Percentiles rank a stretch among this genome's conserved stretches.
These are phyloP conservation scores for Raffaelea albimanens DNA, from an alignment of 2,329 filamentous ascomycete genomes.

Conservation along the genomic window DNA sequence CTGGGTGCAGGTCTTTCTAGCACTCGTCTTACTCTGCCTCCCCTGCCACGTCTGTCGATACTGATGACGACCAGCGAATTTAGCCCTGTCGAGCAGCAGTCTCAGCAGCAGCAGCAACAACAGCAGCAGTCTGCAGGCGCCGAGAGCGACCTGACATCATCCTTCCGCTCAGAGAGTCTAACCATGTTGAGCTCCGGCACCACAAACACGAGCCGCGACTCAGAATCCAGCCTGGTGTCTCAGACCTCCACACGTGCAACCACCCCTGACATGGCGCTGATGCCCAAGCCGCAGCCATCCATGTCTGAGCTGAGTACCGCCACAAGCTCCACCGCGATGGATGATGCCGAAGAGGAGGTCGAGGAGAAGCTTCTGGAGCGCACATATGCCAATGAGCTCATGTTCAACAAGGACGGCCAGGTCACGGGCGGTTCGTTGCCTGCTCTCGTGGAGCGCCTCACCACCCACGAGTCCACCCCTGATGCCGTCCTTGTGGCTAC, in stretches of 20 bases:
- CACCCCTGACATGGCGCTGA: slow-evolving; percentile 60
- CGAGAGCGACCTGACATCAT: slow-evolving; percentile 40
- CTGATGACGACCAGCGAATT: slow-evolving; percentile 38
- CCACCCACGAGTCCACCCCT: slow-evolving; percentile 84
- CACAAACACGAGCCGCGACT: slow-evolving; percentile 72
- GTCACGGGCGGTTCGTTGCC: slow-evolving; percentile 87
- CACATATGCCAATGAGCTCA: slow-evolving; percentile 82
- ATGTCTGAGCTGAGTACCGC: slow-evolving; percentile 59
- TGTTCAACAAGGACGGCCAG: slow-evolving; percentile 89
- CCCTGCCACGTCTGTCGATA: slow-evolving; percentile 49
- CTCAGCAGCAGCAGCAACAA: too few relatives aligned
- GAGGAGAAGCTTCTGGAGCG: slow-evolving; percentile 83
- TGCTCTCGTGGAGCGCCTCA: slow-evolving; percentile 88
- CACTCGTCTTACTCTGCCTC: slow-evolving; percentile 41
- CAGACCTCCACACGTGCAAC: slow-evolving; percentile 80
- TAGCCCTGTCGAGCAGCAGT: slow-evolving; percentile 31
- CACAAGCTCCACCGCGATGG: slow-evolving; percentile 56
- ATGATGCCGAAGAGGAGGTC: slow-evolving; percentile 61
- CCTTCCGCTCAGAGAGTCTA: slow-evolving; percentile 57
- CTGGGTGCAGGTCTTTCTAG: too few relatives aligned
- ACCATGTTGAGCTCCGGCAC: slow-evolving; percentile 70
- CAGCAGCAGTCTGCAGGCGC: slow-evolving; percentile 26
- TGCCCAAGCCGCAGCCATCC: slow-evolving; percentile 49
- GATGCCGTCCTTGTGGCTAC: slow-evolving; percentile 87
- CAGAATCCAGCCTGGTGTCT: slow-evolving; percentile 70